Evolutionary conservation across 257 asterid genomes (phyloP).

Genomic region (Primulina eburnea): DNA sequence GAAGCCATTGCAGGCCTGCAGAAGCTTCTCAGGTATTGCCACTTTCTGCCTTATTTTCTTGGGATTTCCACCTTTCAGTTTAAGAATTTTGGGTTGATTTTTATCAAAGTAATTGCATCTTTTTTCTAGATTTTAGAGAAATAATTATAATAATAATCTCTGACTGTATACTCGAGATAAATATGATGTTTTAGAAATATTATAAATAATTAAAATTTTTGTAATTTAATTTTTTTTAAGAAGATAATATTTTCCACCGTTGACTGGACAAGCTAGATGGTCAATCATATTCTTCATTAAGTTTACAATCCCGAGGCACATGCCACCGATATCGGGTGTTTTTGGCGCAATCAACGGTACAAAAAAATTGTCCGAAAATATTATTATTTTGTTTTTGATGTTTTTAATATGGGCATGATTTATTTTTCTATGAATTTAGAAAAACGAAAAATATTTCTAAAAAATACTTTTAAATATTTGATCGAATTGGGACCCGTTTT

Average conservation of each 20-base stretch:
- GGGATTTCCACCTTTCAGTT: constrained; percentile 24
- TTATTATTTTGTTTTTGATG: no score
- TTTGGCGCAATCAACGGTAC: constrained; percentile 19
- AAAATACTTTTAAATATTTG: not conserved
- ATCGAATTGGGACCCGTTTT: constrained; percentile 24
- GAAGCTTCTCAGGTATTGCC: constrained; percentile 69
- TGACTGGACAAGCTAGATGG: not conserved
- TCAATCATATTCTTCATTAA: not conserved
- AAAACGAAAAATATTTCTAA: no score
- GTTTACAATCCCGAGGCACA: constrained; percentile 21
- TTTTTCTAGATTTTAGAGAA: no score
- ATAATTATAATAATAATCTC: no score
- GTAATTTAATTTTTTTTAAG: not conserved
- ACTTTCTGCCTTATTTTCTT: constrained; percentile 16
- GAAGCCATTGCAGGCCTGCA: constrained; percentile 74
- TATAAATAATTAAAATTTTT: no score
- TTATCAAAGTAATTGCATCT: no score
- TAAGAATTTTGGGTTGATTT: not conserved
- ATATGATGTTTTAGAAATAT: no score
- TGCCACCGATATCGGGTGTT: not conserved
- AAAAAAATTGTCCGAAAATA: not conserved
- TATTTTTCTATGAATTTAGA: no score
- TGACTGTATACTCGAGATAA: no score
- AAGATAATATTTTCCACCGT: not conserved
- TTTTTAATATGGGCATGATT: no score